Conservation (phyloP, 768 basidiomycete genomes). For the Boletus rubescentipes region DNA sequence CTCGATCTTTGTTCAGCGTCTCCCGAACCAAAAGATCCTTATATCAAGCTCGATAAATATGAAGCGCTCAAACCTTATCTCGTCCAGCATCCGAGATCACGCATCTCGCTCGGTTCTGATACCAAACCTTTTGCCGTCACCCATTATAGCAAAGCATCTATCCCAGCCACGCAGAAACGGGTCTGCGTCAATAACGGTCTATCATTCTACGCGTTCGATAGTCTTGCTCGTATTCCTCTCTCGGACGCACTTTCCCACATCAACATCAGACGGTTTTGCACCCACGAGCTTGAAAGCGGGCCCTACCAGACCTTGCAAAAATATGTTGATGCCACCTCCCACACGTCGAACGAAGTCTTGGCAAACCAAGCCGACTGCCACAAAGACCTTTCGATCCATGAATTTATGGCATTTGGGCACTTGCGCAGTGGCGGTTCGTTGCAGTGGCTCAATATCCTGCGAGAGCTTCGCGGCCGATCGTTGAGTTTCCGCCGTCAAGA, state of each 20-base stretch:
- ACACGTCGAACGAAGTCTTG: slow-evolving; percentile 20
- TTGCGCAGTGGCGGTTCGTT: slow-evolving; percentile 45
- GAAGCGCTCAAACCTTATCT: slow-evolving; percentile 9
- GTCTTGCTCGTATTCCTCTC: background rate
- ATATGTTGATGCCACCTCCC: slow-evolving; percentile 15
- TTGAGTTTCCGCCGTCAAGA: slow-evolving; percentile 40
- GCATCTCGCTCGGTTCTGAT: slow-evolving; percentile 25
- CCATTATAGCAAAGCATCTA: slow-evolving; percentile 11
- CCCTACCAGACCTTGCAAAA: slow-evolving; percentile 37
- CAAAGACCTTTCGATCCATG: slow-evolving; percentile 38
- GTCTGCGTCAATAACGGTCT: slow-evolving; percentile 33
- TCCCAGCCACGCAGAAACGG: slow-evolving; percentile 15
- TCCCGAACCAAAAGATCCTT: slow-evolving; percentile 1
- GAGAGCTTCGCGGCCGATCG: slow-evolving; percentile 37
- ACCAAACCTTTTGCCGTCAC: slow-evolving; percentile 19
- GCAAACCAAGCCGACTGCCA: slow-evolving; percentile 44
- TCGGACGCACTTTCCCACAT: background rate
- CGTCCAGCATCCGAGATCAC: slow-evolving; percentile 14
- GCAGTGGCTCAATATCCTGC: slow-evolving; percentile 52
- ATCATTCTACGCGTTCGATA: slow-evolving; percentile 32
- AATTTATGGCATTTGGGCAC: slow-evolving; percentile 18
- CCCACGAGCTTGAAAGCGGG: slow-evolving; percentile 30
- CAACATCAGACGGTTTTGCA: slow-evolving; percentile 12
- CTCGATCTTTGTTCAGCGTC: slow-evolving; percentile 33
- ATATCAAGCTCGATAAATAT: slow-evolving; percentile 19